Conservation (phyloP, 768 basidiomycete species). For the Trametes coccinea region DNA sequence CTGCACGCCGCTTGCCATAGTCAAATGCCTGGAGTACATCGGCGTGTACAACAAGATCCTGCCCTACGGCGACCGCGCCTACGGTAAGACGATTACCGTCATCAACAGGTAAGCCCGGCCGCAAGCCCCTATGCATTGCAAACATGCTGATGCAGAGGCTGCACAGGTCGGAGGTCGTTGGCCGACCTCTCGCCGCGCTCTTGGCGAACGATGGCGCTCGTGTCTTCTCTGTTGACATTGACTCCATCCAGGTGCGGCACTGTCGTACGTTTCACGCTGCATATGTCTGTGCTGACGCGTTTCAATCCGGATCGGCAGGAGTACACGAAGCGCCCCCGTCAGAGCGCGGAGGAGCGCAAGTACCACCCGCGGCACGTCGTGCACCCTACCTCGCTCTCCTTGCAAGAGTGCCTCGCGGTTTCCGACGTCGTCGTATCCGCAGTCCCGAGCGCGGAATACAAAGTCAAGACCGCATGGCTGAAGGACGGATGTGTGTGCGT, state of each 20-base stretch:
- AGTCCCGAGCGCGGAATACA: conserved; percentile 83
- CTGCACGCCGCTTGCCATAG: conserved; percentile 95
- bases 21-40: conserved; percentile 88
- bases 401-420: conserved; percentile 78
- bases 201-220: conserved; percentile 96
- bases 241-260: conserved; percentile 73
- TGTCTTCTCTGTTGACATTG: conserved; percentile 94
- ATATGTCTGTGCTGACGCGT: background rate
- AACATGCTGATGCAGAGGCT: background rate
- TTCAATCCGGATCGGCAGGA: conserved; percentile 48
- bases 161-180: conserved; percentile 92
- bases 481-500: conserved; percentile 94
- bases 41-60: conserved; percentile 93
- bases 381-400: conserved; percentile 62
- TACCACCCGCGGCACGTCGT: conserved; percentile 87
- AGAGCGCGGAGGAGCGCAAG: conserved; percentile 44
- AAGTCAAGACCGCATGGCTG: conserved; percentile 83
- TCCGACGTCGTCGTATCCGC: conserved; percentile 96
- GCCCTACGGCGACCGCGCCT: conserved; percentile 92
- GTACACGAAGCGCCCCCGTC: conserved; percentile 87
- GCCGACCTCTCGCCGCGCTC: conserved; percentile 92
- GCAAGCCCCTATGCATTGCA: background rate
- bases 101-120: conserved; percentile 74
- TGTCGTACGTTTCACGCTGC: background rate
- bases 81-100: conserved; percentile 89